These are phyloP conservation scores for Rhodamnia argentea DNA, from an alignment of 345 rosid species.

Conservation along the genomic window DNA sequence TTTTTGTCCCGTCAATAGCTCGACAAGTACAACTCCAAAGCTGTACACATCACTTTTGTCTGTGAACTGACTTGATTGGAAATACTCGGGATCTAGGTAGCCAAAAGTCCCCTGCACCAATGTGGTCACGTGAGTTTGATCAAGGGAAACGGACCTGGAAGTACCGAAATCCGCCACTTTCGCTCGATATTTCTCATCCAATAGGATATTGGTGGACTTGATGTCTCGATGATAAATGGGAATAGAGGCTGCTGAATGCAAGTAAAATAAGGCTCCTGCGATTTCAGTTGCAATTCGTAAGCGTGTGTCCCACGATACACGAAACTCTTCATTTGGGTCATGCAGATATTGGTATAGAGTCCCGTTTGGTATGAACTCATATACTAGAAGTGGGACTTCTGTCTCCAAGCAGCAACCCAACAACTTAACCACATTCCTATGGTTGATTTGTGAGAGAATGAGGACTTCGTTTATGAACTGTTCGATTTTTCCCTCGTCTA, in stretches of 20 bases:
- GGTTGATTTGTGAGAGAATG: background rate
- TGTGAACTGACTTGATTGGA: background rate
- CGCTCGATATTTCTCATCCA: no score
- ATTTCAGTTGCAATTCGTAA: no score
- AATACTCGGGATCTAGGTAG: background rate
- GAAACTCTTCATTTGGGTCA: no score
- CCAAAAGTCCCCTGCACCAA: background rate
- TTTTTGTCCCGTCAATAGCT: background rate
- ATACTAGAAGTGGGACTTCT: background rate
- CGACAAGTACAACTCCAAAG: background rate
- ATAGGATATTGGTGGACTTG: no score
- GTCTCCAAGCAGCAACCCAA: background rate
- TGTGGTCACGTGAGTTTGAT: slow-evolving; percentile 4
- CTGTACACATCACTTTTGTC: background rate
- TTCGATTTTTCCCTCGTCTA: background rate
- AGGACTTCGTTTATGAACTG: background rate
- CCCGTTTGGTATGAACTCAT: background rate
- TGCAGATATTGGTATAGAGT: no score
- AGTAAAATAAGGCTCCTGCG: no score
- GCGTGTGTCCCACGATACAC: no score
- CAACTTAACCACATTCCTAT: no score
- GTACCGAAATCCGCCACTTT: no score
- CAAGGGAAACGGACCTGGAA: no score
- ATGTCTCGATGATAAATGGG: no score
- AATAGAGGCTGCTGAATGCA: no score